Base-by-base conservation (phyloP, 1,284 basidiomycete genomes). In the Pseudozyma hubeiensis region DNA sequence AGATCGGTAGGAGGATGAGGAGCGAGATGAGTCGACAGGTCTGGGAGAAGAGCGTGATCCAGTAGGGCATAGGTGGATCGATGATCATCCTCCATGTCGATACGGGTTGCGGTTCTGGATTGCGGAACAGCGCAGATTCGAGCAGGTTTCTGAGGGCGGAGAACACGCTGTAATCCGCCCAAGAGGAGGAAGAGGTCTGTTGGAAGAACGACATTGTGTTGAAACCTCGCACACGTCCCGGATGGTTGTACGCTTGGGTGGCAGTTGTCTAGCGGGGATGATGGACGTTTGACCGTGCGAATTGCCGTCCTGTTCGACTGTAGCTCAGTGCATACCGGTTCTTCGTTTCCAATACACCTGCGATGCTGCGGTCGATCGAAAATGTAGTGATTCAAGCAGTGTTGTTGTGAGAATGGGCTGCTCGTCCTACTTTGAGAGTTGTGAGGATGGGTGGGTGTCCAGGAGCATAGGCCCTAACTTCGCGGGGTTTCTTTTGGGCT, bases 1-100 rank as follows among this genome's bases (percentile, higher is more conserved):
- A 47, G 61, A 80, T 68, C 11, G 78, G 78, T 1, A 77, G 66
- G 6, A 80, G 43, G 47, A 80, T 77, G 45, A 77, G 61, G 13
- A 77, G 35, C 37, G 77, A 68, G 37, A 76, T 64, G 50, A 73
- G 9, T 35, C 77, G 64, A 39, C 61, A 78, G 14, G 56, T n/a
- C 17, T 63, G 66, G 0, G 50, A 59, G 40, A 69, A 70, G 39
- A 66, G 8, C 8, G 43, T 60, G 43, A 68, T 35, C 43, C 43
- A 60, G 37, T 69, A 66, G 8, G 72, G 72, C 66, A 75, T 56
- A 5, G 72, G 66, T 2, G 72, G 72, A 19, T 69, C 54, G 55
- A 75, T 30, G 33, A 75, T 57, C 40, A 67, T 47, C 35, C 51
- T 47, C 58, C 58, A 69, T 11, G 58, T 49, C 11, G 66, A 64